Evolutionary conservation across 75 land plant species (phyloP), one percentile per base, ranked within the genome.

Genomic region (Isoetes taiwanensis): DNA sequence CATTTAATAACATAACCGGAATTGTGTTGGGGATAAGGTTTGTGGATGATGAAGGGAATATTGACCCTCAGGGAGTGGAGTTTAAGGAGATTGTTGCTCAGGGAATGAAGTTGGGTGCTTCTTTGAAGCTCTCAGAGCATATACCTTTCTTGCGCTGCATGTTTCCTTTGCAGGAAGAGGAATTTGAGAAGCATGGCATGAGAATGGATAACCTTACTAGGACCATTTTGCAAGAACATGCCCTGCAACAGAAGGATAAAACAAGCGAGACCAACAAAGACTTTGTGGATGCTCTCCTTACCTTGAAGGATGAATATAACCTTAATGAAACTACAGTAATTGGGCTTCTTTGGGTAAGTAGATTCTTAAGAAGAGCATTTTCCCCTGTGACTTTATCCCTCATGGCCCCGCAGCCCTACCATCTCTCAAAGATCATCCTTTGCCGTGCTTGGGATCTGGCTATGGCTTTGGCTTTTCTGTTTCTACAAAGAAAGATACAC

Each of bases 1-100:
- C 98, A 2, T 93, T 93, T 80, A 84, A 87, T 79, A 81, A 93
- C 83, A 88, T 88, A 20, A 87, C 98, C 32, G 73, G 98, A 58
- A 75, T 93, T 12, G 89, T 75, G 5, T 93, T 93, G 43, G 98
- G 98, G 59, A 93, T 87, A 68, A 41, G 89, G 39, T 93, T 93
- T 34, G 69, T 93, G 71, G 73, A 81, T 52, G 42, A 73, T 0
- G 72, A 81, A 27, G 98, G 96, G 2, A 72, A 79, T 12, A 54
- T 93, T 19, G 78, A 87, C 57, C 79, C 78, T 6, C 98, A 93
- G 59, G 98, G 98, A 0, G 1, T 35, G 28, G 90, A 93, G 64
- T 87, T 93, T 70, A 87, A 93, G 68, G 85, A 70, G 39, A 76
- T 87, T 5, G 70, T 78, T 11, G 56, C 85, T n/a, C 78, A 79